These are phyloP conservation scores for Chloranthus sessilifolius DNA, from an alignment of 164 flowering plant species.

Conservation along the genomic window DNA sequence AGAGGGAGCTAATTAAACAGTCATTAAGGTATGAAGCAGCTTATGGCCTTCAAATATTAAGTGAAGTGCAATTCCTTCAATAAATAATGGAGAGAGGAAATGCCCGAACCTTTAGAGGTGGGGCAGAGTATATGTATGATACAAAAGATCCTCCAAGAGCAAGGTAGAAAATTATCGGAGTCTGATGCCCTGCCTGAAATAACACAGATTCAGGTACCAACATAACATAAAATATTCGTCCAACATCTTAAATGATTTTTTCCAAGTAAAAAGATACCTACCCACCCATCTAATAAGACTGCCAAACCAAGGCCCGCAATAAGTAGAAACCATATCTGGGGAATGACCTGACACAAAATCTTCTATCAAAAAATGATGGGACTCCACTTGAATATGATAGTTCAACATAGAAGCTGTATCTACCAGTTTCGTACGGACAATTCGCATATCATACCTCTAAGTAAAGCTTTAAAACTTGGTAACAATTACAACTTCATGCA, in stretches of 20 bases:
- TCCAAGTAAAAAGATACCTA: slow-evolving; percentile 28
- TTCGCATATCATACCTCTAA: no score
- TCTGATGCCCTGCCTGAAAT: slow-evolving; percentile 75
- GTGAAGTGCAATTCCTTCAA: not conserved
- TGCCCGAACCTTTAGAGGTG: slow-evolving; percentile 68
- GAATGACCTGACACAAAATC: slow-evolving; percentile 52
- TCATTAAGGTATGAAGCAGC: not conserved
- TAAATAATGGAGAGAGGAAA: slow-evolving; percentile 2
- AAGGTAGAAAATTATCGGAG: slow-evolving; percentile 68
- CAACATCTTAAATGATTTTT: not conserved
- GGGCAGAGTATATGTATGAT: slow-evolving; percentile 87
- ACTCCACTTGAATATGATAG: no score
- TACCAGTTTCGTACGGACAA: no score
- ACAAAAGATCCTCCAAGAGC: slow-evolving; percentile 85
- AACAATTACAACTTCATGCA: no score
- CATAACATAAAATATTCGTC: not conserved
- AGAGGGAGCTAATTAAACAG: slow-evolving; percentile 1
- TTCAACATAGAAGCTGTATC: no score
- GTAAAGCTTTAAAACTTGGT: no score
- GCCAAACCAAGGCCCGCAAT: slow-evolving; percentile 76
- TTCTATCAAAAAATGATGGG: no score
- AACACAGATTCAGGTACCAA: slow-evolving; percentile 8
- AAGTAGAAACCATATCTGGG: slow-evolving; percentile 83
- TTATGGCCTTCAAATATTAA: slow-evolving; percentile 4
- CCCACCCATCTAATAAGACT: slow-evolving; percentile 78